phyloP scores from a whole-genome alignment of 2,329 filamentous ascomycete genomes.

The Atkinsonella texensis region DNA sequence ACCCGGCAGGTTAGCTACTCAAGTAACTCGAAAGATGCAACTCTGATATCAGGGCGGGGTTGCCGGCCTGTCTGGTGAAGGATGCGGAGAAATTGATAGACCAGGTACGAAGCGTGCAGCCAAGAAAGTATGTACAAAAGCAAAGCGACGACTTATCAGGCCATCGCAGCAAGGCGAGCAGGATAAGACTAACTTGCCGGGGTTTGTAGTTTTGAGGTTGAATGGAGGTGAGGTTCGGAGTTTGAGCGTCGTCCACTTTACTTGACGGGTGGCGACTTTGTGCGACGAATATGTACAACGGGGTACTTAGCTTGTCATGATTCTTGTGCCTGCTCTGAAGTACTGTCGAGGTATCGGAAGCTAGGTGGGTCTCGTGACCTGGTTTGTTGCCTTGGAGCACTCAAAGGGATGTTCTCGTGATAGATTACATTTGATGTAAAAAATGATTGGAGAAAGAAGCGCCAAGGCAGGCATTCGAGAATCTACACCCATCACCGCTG shows the following conservation, averaged over 20 bases:
- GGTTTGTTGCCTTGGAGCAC: too few relatives aligned
- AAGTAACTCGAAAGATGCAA: neutral
- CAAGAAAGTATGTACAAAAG: neutral
- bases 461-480: too few relatives aligned
- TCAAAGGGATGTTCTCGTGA: too few relatives aligned
- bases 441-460: too few relatives aligned
- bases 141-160: neutral
- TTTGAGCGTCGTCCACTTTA: constrained; percentile 1
- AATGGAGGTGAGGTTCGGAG: neutral
- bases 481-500: neutral
- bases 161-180: neutral
- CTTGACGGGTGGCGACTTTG: constrained; percentile 3
- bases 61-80: too few relatives aligned
- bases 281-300: too few relatives aligned
- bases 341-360: neutral
- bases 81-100: neutral
- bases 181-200: neutral
- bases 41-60: neutral
- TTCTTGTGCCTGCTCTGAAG: neutral
- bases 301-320: neutral
- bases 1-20: neutral
- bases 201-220: constrained; percentile 1
- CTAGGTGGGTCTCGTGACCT: too few relatives aligned
- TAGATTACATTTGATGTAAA: too few relatives aligned
- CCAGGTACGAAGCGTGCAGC: neutral